Evolutionary conservation across 805 yeast species (phyloP).

Genomic region (Ogataea chonburiensis): DNA sequence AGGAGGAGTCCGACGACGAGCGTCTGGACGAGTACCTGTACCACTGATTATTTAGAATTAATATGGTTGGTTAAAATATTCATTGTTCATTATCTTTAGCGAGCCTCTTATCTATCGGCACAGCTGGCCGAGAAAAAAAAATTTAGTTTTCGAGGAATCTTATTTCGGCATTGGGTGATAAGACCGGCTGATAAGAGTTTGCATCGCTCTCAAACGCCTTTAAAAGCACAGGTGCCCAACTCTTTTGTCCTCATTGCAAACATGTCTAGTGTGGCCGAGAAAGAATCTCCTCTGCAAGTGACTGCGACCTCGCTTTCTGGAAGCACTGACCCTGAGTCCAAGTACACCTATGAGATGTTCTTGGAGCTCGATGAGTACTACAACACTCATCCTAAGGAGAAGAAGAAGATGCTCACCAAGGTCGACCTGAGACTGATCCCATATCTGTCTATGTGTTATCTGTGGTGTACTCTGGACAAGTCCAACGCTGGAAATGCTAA

Average conservation of each 20-base stretch:
- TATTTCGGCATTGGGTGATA: slow-evolving; percentile 2
- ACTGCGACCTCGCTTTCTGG: slow-evolving; percentile 8
- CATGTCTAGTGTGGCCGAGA: slow-evolving; percentile 7
- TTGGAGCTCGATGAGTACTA: slow-evolving; percentile 16
- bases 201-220: not conserved
- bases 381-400: slow-evolving; percentile 23
- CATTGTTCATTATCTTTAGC: too few relatives aligned
- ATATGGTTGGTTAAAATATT: not conserved
- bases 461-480: slow-evolving; percentile 34
- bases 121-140: too few relatives aligned
- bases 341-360: slow-evolving; percentile 13
- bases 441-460: slow-evolving; percentile 29
- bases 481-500: slow-evolving; percentile 38
- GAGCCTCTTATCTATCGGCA: slow-evolving; percentile 2
- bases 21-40: slow-evolving; percentile 27
- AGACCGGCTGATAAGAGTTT: slow-evolving; percentile 1
- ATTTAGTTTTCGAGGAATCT: not conserved
- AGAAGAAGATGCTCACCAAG: slow-evolving; percentile 27
- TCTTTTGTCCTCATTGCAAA: not conserved
- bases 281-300: slow-evolving; percentile 7
- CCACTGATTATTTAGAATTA: slow-evolving; percentile 2
- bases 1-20: slow-evolving; percentile 34
- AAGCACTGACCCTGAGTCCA: slow-evolving; percentile 6
- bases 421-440: slow-evolving; percentile 28
- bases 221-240: slow-evolving; percentile 1